Evolutionary conservation across 202 grass and related monocot species (phyloP).

Genomic region (Eragrostis tef): DNA sequence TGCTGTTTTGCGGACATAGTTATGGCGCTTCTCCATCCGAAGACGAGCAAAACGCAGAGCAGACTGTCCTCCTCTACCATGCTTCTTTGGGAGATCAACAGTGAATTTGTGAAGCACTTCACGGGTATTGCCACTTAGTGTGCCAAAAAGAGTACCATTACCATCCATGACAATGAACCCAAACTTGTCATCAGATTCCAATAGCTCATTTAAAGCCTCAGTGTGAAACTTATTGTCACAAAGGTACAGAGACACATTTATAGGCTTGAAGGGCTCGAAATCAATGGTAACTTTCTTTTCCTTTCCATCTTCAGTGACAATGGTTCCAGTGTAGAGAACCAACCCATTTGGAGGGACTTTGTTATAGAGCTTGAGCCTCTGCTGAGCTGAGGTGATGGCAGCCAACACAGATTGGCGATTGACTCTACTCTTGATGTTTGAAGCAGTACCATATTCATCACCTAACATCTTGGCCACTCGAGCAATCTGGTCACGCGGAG

Average conservation of each 20-base stretch:
- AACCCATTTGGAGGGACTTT: conserved; percentile 3
- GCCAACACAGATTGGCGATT: conserved; percentile 10
- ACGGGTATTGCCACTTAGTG: neutral
- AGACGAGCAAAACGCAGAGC: conserved; percentile 12
- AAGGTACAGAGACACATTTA: neutral
- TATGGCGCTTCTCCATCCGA: conserved; percentile 5
- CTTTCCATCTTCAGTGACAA: neutral
- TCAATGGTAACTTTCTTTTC: neutral
- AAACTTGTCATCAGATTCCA: conserved; percentile 1
- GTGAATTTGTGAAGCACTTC: neutral
- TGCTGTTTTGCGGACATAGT: neutral
- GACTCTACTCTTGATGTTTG: neutral
- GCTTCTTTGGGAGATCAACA: neutral
- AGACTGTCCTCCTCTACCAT: neutral
- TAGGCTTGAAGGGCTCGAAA: conserved; percentile 7
- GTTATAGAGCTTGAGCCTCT: conserved; percentile 12
- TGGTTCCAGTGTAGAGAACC: neutral
- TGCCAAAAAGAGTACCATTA: neutral
- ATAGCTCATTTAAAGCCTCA: neutral
- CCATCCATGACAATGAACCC: conserved; percentile 4
- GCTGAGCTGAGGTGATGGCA: conserved; percentile 2
- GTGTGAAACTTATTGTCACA: neutral
- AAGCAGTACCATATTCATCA: neutral
- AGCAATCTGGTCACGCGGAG: conserved; percentile 71
- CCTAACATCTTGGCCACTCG: neutral